Percentiles rank a stretch among this genome's conserved stretches.
These are phyloP conservation scores for Austroboletus sp. DNA, from an alignment of 1,284 basidiomycete species.

Conservation along the genomic window DNA sequence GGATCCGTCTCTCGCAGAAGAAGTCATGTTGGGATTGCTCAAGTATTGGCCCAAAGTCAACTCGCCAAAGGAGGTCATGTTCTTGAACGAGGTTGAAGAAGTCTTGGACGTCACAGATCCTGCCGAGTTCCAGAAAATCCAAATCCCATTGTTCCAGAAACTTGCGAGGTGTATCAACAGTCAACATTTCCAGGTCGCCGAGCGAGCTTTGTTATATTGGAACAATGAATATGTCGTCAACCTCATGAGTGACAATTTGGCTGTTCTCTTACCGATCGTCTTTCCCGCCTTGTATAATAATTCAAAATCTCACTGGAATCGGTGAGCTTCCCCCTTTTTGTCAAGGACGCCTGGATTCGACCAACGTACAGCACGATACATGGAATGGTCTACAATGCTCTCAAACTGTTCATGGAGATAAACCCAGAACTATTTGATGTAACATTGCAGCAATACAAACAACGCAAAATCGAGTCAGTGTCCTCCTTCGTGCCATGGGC, in stretches of 20 bases:
- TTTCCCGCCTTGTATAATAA: constrained; percentile 97
- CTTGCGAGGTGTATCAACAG: constrained; percentile 96
- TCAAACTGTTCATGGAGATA: constrained; percentile 99
- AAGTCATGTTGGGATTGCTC: constrained; percentile 90
- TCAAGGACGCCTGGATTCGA: constrained; percentile 3
- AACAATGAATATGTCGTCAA: constrained; percentile 99
- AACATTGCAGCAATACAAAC: constrained; percentile 90
- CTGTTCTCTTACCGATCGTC: constrained; percentile 87
- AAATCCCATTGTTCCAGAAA: constrained; percentile 90
- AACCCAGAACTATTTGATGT: constrained; percentile 94
- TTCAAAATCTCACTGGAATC: constrained; percentile 97
- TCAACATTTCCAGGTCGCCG: constrained; percentile 98
- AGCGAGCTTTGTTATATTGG: constrained; percentile 91
- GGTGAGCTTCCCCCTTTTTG: constrained; percentile 49
- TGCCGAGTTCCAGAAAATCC: constrained; percentile 93
- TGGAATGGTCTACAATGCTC: constrained; percentile 96
- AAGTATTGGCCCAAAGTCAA: constrained; percentile 99
- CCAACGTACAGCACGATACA: constrained; percentile 78
- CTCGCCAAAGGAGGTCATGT: constrained; percentile 99
- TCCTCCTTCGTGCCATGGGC: constrained; percentile 4
- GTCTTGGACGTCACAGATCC: constrained; percentile 98
- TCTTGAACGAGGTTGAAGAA: constrained; percentile 98
- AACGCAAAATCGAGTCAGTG: constrained; percentile 74
- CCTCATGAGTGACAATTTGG: constrained; percentile 94
- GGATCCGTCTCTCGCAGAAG: constrained; percentile 87